Evolutionary conservation across 768 basidiomycete species (phyloP).

Genomic region (Mycena latifolia): DNA sequence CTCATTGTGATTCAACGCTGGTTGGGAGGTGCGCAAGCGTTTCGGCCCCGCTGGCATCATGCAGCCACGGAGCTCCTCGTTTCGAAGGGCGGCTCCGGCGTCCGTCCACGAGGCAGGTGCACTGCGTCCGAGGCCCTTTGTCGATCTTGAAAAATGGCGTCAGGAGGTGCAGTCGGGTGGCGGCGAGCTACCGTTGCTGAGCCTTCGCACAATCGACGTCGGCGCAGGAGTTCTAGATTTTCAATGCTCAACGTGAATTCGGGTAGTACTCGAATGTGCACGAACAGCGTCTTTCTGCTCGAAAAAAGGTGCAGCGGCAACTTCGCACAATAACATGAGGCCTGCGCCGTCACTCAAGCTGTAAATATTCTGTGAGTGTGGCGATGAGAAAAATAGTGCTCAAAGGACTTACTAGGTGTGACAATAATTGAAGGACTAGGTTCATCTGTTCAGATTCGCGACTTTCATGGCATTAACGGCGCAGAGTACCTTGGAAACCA

Average conservation of each 20-base stretch:
- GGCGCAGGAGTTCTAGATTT: constrained; percentile 8
- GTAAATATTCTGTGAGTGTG: neutral
- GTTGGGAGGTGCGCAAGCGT: no score
- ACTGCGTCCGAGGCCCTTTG: no score
- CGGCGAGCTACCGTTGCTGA: neutral
- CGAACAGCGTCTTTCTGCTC: constrained; percentile 10
- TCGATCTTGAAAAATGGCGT: no score
- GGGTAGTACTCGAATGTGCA: neutral
- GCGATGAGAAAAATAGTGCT: no score
- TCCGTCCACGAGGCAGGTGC: no score
- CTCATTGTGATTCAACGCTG: no score
- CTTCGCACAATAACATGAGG: constrained; percentile 10
- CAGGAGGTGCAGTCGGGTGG: neutral
- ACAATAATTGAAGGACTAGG: constrained; percentile 24
- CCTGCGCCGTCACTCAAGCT: constrained; percentile 15
- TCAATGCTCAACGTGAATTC: neutral
- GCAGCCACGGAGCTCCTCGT: no score
- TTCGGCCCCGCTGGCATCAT: no score
- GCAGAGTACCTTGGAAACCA: constrained; percentile 12
- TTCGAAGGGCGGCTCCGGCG: no score
- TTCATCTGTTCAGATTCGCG: neutral
- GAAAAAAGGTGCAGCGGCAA: constrained; percentile 12
- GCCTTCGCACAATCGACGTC: constrained; percentile 4
- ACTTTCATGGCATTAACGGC: neutral
- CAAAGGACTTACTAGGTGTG: constrained; percentile 4